Base-by-base conservation (phyloP, 2,329 filamentous ascomycete species). In the Calonectria pseudoturangicola region DNA sequence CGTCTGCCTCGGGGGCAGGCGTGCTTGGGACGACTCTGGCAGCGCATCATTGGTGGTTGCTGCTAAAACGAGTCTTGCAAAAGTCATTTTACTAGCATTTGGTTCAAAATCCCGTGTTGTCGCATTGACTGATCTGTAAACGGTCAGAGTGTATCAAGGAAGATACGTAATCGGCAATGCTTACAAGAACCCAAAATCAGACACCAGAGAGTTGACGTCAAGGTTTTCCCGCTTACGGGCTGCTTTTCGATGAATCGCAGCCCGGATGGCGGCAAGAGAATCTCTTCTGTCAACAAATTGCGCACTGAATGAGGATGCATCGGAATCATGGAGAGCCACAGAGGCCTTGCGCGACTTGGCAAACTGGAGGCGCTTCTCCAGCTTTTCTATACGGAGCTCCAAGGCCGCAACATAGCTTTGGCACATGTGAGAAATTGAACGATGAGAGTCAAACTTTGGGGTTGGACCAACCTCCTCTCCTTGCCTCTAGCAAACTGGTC, bases 401-500 rank as follows among this genome's bases (percentile, higher is more conserved):
- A 99, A 89, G 0, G 96, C 97, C 9, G 96, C 95, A 54, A 98
- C 96, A 88, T 98, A 99, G 84, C 92, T 93, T 51, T 39, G 66
- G 27, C 66, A 27, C n/a, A 41, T 50, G 64, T 75, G 68, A 76
- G 75, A 39, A 68, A n/a, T n/a, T 25, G 16, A 45, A 27, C 25
- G n/a, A 13, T 41, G 50, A 15, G 27, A 13, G 48, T 12, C 25
- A 4, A 33, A 25, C n/a, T 21, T 63, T 48, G 10, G n/a, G 4
- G 4, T n/a, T 5, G 16, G 39, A 79, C 85, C 71, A 77, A 92
- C 92, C 96, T 98, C 80, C 96, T 90, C 82, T 98, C 97, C 84
- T 98, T 98, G 73, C 97, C 97, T 74, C 95, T 90, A 0, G 96
- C 96, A 84, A 98, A 98, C 83, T 98, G 95, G 81, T 98, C 96